These are phyloP conservation scores for Ailanthus altissimus DNA, from an alignment of 345 rosid species.

Conservation along the genomic window DNA sequence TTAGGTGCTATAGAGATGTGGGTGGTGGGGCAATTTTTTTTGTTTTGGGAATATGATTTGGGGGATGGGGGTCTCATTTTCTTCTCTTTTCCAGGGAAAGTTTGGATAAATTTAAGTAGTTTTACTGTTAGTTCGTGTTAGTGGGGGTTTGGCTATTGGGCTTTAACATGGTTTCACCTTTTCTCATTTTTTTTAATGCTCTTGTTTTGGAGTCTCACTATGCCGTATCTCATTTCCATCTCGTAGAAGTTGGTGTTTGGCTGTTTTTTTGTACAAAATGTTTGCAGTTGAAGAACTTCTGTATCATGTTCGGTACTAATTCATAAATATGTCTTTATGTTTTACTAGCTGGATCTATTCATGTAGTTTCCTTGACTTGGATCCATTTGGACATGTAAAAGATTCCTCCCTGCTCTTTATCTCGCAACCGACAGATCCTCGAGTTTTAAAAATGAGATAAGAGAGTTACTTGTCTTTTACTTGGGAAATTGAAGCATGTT, in stretches of 20 bases:
- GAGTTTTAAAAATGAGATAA: background rate
- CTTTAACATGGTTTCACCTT: conserved; percentile 6
- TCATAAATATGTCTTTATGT: conserved; percentile 23
- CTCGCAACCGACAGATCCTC: background rate
- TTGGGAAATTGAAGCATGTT: too few relatives aligned
- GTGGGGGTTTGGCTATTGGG: conserved; percentile 16
- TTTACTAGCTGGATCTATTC: conserved; percentile 15
- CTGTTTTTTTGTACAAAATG: conserved; percentile 46
- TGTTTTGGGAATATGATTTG: background rate
- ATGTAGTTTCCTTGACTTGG: conserved; percentile 23
- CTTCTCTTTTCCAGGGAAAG: conserved; percentile 23
- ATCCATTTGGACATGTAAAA: background rate
- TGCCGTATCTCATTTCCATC: conserved; percentile 15
- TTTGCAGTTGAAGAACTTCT: conserved; percentile 43
- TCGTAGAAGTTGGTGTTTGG: conserved; percentile 35
- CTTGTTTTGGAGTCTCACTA: conserved; percentile 15
- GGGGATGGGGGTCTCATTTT: conserved; percentile 13
- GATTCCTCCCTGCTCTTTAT: background rate
- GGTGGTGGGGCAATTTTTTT: conserved; percentile 19
- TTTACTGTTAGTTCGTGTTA: background rate
- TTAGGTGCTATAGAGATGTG: conserved; percentile 29
- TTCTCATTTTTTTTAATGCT: background rate
- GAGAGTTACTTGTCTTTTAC: too few relatives aligned
- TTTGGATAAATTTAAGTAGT: conserved; percentile 25
- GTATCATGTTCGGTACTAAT: conserved; percentile 18